Evolutionary conservation across 2,329 filamentous ascomycete species (phyloP).

Genomic region (Aspergillus thermomutatus): DNA sequence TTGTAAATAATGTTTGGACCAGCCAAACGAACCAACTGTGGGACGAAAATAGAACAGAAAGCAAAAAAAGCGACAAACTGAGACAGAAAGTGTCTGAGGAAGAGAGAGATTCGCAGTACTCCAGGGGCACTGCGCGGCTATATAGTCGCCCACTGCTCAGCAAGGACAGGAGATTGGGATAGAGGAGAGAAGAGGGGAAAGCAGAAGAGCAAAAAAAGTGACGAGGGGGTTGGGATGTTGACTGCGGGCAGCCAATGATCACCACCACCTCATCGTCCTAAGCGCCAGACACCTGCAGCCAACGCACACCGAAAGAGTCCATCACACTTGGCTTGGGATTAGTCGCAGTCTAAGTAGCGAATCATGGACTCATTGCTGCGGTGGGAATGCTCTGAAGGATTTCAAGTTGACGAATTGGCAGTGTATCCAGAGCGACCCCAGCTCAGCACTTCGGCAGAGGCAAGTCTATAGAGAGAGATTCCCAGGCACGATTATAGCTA

Average conservation of each 20-base stretch:
- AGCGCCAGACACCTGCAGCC: background rate
- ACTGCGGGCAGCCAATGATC: background rate
- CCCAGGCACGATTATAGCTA: background rate
- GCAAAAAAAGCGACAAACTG: constrained; percentile 25
- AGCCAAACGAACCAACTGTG: constrained; percentile 37
- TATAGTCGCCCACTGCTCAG: constrained; percentile 20
- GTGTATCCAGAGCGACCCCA: background rate
- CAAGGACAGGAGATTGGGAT: background rate
- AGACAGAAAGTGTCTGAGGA: constrained; percentile 32
- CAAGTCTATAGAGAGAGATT: background rate
- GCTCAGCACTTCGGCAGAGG: background rate
- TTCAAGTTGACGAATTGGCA: background rate
- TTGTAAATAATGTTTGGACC: constrained; percentile 38
- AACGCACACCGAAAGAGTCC: background rate
- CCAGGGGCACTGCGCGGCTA: constrained; percentile 29
- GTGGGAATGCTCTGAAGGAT: background rate
- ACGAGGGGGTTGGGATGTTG: background rate
- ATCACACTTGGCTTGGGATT: background rate
- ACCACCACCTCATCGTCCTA: background rate
- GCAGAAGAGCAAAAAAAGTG: background rate
- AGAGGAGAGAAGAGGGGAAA: background rate
- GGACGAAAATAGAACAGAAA: constrained; percentile 33
- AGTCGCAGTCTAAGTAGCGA: background rate
- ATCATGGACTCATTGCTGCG: background rate
- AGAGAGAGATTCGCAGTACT: constrained; percentile 10